Evolutionary conservation across 352 stramenopile genomes (phyloP).

Genomic region (Phytopythium oedochilum): DNA sequence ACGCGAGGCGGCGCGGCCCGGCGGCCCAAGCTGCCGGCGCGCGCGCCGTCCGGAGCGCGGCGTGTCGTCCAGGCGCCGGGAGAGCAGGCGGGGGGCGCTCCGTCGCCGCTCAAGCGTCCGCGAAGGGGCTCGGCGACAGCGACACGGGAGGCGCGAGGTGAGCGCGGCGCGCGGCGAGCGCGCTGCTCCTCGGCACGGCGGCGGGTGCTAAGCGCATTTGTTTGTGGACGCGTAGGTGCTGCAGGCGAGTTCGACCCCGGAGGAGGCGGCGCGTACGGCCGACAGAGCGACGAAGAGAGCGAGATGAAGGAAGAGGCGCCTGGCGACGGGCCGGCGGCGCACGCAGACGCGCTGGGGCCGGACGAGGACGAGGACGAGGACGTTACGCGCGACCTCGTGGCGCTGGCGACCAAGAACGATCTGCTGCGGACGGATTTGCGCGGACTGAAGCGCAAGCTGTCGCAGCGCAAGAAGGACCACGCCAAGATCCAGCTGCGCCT

Average conservation of each 20-base stretch:
- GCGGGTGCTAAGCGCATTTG: not conserved
- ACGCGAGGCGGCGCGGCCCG: not conserved
- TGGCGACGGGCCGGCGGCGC: not conserved
- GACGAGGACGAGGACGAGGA: not conserved
- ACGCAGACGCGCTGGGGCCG: slow-evolving; percentile 7
- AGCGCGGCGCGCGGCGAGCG: not conserved
- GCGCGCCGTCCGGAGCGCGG: not conserved
- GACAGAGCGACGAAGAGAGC: not conserved
- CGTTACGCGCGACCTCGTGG: slow-evolving; percentile 16
- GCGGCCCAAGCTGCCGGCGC: not conserved
- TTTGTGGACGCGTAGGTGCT: not conserved
- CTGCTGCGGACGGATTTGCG: slow-evolving; percentile 35
- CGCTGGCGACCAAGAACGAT: slow-evolving; percentile 31
- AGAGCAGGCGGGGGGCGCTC: not conserved
- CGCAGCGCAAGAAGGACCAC: slow-evolving; percentile 26
- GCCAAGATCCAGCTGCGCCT: slow-evolving; percentile 29
- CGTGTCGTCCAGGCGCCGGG: not conserved
- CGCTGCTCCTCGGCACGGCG: not conserved
- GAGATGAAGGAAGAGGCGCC: slow-evolving; percentile 8
- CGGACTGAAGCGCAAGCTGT: slow-evolving; percentile 31
- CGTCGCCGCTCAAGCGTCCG: slow-evolving; percentile 1
- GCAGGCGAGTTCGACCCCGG: not conserved
- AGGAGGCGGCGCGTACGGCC: not conserved
- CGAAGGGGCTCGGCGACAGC: not conserved
- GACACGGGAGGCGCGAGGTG: not conserved